A percentile compares a stretch with the other conserved stretches of the same genome.
phyloP scores from a whole-genome alignment of 257 asterid genomes.

The Handroanthus guayacan region DNA sequence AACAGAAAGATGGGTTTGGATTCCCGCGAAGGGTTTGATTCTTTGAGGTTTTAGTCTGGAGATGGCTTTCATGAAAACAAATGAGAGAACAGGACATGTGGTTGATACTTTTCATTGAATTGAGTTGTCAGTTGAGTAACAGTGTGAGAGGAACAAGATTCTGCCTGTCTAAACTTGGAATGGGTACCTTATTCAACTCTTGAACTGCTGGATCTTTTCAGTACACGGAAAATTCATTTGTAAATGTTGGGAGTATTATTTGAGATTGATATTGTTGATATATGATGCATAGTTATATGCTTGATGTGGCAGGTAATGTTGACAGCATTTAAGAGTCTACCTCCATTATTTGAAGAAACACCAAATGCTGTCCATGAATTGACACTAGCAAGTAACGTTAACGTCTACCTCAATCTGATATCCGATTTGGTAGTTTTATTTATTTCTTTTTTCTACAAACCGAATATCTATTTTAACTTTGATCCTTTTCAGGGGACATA shows the following conservation, averaged over 20 bases:
- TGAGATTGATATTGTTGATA: not conserved
- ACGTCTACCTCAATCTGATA: slow-evolving; percentile 11
- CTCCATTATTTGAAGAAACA: slow-evolving; percentile 62
- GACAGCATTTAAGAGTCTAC: slow-evolving; percentile 64
- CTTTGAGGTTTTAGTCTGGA: not conserved
- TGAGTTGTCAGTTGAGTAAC: slow-evolving; percentile 22
- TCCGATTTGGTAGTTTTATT: slow-evolving; percentile 1
- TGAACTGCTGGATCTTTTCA: not conserved
- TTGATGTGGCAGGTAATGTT: not conserved
- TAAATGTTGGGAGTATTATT: not conserved
- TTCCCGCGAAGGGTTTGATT: not conserved
- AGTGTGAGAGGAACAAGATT: not conserved
- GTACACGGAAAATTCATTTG: not conserved
- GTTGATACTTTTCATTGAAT: not conserved
- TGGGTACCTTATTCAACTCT: not conserved
- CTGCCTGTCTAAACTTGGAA: not conserved
- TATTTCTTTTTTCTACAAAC: not conserved
- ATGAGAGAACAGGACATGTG: not conserved
- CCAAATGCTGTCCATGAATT: slow-evolving; percentile 60
- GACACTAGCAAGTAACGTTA: slow-evolving; percentile 63
- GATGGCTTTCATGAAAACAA: slow-evolving; percentile 5
- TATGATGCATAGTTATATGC: not conserved
- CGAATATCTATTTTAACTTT: slow-evolving; percentile 22
- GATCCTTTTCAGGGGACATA: slow-evolving; percentile 70
- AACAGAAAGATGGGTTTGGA: not conserved